phyloP scores from a whole-genome alignment of 2,329 filamentous ascomycete genomes.

The Sarocladium kiliense region DNA sequence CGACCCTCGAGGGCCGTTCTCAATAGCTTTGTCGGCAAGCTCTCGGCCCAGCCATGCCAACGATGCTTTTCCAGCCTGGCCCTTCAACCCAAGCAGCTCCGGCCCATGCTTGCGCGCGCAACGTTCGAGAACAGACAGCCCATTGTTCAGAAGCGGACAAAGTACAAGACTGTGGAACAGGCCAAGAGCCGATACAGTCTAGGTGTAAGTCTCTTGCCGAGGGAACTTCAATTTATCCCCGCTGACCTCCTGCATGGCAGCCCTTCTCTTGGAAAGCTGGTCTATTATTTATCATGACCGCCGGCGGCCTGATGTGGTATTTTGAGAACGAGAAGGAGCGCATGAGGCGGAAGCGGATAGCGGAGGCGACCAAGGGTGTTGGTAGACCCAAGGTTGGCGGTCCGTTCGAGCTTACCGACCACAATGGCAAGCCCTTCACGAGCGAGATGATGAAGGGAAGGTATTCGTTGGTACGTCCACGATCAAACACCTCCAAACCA shows the following conservation, averaged over 20 bases:
- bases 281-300: conserved; percentile 75
- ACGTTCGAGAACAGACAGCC: conserved; percentile 27
- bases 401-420: conserved; percentile 74
- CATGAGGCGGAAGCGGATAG: conserved; percentile 82
- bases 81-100: conserved; percentile 28
- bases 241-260: conserved; percentile 33
- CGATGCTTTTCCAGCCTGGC: conserved; percentile 35
- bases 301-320: conserved; percentile 75
- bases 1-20: conserved; percentile 30
- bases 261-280: conserved; percentile 94
- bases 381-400: conserved; percentile 92
- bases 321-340: conserved; percentile 91
- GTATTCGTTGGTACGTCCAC: conserved; percentile 63
- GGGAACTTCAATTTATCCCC: background rate
- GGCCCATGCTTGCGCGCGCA: conserved; percentile 25
- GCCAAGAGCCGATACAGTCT: conserved; percentile 53
- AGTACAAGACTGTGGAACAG: conserved; percentile 52
- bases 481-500: conserved; percentile 11
- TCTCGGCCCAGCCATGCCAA: conserved; percentile 31
- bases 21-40: conserved; percentile 23
- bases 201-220: conserved; percentile 36
- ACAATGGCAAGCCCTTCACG: conserved; percentile 73
- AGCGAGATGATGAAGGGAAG: conserved; percentile 80
- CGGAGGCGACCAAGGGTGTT: conserved; percentile 88
- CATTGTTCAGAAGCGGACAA: conserved; percentile 32